phyloP scores from a whole-genome alignment of 306 rosid species.

The Lupinus albus region DNA sequence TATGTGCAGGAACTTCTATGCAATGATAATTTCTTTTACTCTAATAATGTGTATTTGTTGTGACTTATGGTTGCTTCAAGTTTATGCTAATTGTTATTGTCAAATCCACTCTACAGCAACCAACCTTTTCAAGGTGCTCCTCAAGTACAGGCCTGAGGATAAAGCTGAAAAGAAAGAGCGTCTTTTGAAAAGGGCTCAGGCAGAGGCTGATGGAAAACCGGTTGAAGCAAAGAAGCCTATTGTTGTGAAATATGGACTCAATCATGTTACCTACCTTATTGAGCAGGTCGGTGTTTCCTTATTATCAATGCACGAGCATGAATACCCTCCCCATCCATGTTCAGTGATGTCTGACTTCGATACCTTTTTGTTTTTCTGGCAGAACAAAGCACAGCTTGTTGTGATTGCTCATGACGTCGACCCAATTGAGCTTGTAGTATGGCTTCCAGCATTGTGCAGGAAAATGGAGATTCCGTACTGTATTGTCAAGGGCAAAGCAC shows the following conservation, averaged over 20 bases:
- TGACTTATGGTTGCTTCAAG: background rate
- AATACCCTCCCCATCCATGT: too few species aligned
- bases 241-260: conserved; percentile 78
- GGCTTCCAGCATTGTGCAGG: conserved; percentile 84
- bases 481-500: conserved; percentile 84
- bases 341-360: background rate
- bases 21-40: background rate
- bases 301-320: too few species aligned
- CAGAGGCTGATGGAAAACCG: conserved; percentile 70
- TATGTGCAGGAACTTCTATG: background rate
- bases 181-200: conserved; percentile 72
- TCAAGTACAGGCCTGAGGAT: conserved; percentile 81
- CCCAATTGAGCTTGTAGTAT: conserved; percentile 77
- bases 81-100: background rate
- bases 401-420: conserved; percentile 88
- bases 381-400: conserved; percentile 79
- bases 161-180: conserved; percentile 80
- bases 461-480: conserved; percentile 86
- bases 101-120: conserved; percentile 51
- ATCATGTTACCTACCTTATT: conserved; percentile 75
- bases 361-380: background rate
- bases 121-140: conserved; percentile 73
- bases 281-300: conserved; percentile 53
- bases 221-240: conserved; percentile 71
- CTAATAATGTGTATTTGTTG: background rate